These are phyloP conservation scores for Colletotrichum echinochloae DNA, from an alignment of 2,329 filamentous ascomycete genomes.

Conservation along the genomic window DNA sequence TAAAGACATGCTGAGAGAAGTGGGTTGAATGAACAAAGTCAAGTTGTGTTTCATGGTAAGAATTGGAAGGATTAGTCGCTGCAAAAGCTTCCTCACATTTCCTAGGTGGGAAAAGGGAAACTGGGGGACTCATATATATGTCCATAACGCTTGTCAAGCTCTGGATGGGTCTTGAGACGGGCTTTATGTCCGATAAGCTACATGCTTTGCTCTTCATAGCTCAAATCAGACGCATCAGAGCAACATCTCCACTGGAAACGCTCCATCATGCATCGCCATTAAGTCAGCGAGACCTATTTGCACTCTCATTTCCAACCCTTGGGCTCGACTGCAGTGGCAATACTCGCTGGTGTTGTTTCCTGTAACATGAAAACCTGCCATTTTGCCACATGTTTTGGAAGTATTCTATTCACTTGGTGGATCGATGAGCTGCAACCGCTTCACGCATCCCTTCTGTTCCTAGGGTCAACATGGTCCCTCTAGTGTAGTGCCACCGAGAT, in stretches of 20 bases:
- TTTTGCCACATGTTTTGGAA: background rate
- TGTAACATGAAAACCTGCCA: background rate
- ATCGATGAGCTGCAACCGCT: too few relatives aligned
- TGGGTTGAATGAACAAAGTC: background rate
- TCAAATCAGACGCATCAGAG: background rate
- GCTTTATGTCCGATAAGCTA: background rate
- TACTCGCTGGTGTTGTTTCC: too few relatives aligned
- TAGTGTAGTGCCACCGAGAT: background rate
- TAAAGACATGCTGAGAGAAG: background rate
- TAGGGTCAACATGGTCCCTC: background rate
- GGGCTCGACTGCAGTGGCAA: background rate
- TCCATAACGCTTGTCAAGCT: background rate
- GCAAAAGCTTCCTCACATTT: background rate
- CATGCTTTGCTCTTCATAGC: background rate
- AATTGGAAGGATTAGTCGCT: too few relatives aligned
- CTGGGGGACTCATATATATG: background rate
- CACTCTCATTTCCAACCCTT: background rate
- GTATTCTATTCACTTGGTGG: background rate
- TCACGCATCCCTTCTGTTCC: background rate
- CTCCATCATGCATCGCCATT: background rate
- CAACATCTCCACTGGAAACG: background rate
- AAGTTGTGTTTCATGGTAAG: background rate
- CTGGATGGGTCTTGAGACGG: background rate
- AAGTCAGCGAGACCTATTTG: background rate
- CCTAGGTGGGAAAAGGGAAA: background rate